Evolutionary conservation across 2,329 filamentous ascomycete species (phyloP).

Genomic region (Podosphaera xanthii): DNA sequence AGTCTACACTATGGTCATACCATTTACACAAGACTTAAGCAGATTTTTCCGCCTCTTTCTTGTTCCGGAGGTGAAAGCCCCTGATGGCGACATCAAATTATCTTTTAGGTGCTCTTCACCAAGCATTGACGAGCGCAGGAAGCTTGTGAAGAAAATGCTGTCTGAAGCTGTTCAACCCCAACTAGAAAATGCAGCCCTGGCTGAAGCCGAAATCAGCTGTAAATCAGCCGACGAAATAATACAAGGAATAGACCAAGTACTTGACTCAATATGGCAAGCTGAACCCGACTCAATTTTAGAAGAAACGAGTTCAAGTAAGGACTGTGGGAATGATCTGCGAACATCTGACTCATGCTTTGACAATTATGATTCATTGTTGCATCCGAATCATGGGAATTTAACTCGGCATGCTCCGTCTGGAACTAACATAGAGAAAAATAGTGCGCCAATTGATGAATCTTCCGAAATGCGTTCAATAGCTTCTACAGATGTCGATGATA

Average conservation of each 20-base stretch:
- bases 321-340: constrained; percentile 16
- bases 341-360: constrained; percentile 17
- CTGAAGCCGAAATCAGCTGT: constrained; percentile 60
- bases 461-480: not conserved
- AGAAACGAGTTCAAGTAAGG: constrained; percentile 11
- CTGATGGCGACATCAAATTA: not conserved
- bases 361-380: constrained; percentile 8
- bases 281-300: constrained; percentile 19
- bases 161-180: constrained; percentile 51
- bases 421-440: constrained; percentile 10
- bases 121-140: constrained; percentile 62
- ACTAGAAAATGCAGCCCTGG: constrained; percentile 51
- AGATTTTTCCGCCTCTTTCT: constrained; percentile 30
- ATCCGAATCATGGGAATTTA: constrained; percentile 16
- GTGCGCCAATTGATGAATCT: not conserved
- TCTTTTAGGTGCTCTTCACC: constrained; percentile 15
- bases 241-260: constrained; percentile 48
- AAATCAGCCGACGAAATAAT: constrained; percentile 47
- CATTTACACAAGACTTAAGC: constrained; percentile 33
- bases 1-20: constrained; percentile 32
- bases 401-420: constrained; percentile 16
- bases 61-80: not conserved
- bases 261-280: constrained; percentile 42
- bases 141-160: constrained; percentile 72
- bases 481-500: not conserved